Conservation (phyloP, 306 rosid species). For the Citrullus colocynthis region DNA sequence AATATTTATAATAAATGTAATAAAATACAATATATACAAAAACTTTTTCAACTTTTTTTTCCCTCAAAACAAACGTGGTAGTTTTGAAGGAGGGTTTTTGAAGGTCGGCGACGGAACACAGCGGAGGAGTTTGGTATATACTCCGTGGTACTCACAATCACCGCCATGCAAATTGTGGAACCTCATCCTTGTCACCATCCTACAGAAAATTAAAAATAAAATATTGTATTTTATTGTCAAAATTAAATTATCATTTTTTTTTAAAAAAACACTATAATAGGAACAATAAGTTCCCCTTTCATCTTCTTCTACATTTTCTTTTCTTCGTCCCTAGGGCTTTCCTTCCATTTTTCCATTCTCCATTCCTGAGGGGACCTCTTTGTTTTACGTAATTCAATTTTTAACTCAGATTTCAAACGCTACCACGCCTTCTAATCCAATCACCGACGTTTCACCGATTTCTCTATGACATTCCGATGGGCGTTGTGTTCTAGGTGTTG, state of each 20-base stretch:
- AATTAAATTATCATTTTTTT: background rate
- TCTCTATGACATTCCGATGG: background rate
- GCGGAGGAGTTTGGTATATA: background rate
- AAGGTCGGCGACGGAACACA: background rate
- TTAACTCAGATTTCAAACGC: background rate
- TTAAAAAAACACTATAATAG: background rate
- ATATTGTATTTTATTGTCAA: background rate
- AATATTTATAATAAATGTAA: no score
- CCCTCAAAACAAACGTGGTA: background rate
- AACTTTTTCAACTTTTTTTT: no score
- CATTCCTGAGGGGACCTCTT: background rate
- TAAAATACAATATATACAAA: no score
- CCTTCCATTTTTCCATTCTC: background rate
- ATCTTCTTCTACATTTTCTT: background rate
- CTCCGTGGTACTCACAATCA: background rate
- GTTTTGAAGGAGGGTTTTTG: background rate
- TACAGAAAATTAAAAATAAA: background rate
- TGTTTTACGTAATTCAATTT: background rate
- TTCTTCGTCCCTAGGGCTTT: constrained; percentile 6
- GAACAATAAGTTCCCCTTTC: background rate
- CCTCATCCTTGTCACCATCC: background rate
- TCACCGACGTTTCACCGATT: background rate
- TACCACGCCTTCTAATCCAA: background rate
- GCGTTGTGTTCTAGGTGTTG: background rate
- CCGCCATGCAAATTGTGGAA: background rate